A percentile compares a stretch with the other conserved stretches of the same genome.
phyloP scores from a whole-genome alignment of 2,329 filamentous ascomycete genomes.

The Fusarium staphyleae region DNA sequence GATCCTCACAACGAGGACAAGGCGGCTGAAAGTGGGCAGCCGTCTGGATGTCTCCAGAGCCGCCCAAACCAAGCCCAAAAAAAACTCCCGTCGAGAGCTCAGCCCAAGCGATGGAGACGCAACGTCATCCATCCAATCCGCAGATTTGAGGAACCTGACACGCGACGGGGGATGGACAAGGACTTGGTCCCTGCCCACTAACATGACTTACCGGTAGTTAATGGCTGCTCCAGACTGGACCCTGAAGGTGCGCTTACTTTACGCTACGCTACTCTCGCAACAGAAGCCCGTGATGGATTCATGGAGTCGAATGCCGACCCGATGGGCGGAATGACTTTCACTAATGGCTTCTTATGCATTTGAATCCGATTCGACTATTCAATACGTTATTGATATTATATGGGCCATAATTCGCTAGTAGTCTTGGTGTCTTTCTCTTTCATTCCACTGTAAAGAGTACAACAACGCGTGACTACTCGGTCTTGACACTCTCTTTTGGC shows the following conservation, averaged over 20 bases:
- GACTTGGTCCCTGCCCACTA: conserved; percentile 9
- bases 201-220: no score
- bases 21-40: conserved; percentile 2
- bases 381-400: background rate
- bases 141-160: conserved; percentile 27
- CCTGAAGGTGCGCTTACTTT: conserved; percentile 29
- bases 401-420: background rate
- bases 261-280: conserved; percentile 1
- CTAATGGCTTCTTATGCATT: no score
- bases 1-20: background rate
- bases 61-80: conserved; percentile 23
- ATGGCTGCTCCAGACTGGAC: conserved; percentile 17
- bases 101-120: conserved; percentile 22
- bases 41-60: conserved; percentile 1
- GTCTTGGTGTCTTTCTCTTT: background rate
- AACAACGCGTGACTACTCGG: no score
- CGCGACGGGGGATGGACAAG: conserved; percentile 7
- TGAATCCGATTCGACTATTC: no score
- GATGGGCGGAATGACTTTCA: no score
- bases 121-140: conserved; percentile 28
- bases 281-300: background rate
- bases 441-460: background rate
- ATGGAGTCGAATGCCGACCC: no score
- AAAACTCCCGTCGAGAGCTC: conserved; percentile 14
- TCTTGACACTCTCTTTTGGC: background rate